A percentile compares a stretch with the other conserved stretches of the same genome.
Evolutionary conservation across 257 asterid genomes (phyloP).

Genomic region (Catharanthus roseus): DNA sequence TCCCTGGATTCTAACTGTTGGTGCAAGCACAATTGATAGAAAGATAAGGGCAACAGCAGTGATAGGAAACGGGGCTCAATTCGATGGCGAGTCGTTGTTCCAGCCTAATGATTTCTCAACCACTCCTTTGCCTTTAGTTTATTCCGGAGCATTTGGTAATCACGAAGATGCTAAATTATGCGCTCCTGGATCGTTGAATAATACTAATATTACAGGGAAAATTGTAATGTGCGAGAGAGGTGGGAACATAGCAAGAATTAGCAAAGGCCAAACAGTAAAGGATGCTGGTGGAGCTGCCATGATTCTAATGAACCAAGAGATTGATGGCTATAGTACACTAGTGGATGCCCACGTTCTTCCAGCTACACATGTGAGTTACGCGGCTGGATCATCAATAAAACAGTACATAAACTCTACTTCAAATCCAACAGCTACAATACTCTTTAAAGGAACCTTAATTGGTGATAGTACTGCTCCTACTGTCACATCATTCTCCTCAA

Average conservation of each 20-base stretch:
- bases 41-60: conserved; percentile 18
- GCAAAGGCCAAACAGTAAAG: conserved; percentile 22
- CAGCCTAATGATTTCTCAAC: conserved; percentile 19
- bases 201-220: conserved; percentile 19
- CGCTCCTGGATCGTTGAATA: conserved; percentile 7
- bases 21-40: conserved; percentile 29
- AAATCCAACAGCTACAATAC: conserved; percentile 21
- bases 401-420: conserved; percentile 21
- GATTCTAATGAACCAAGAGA: conserved; percentile 22
- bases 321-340: conserved; percentile 18
- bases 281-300: conserved; percentile 29
- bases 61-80: conserved; percentile 17
- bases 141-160: conserved; percentile 12
- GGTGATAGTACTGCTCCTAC: conserved; percentile 25
- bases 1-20: conserved; percentile 34
- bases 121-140: conserved; percentile 17
- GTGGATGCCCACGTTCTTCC: conserved; percentile 27
- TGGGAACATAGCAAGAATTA: conserved; percentile 6
- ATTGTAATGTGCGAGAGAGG: conserved; percentile 25
- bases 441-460: conserved; percentile 24
- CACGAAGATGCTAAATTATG: conserved; percentile 3
- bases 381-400: conserved; percentile 21
- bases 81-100: conserved; percentile 21
- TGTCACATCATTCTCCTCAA: conserved; percentile 26
- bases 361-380: conserved; percentile 15